Percentiles rank a stretch among this genome's conserved stretches.
These are phyloP conservation scores for Phialophora tarda DNA, from an alignment of 2,329 filamentous ascomycete genomes.

Conservation along the genomic window DNA sequence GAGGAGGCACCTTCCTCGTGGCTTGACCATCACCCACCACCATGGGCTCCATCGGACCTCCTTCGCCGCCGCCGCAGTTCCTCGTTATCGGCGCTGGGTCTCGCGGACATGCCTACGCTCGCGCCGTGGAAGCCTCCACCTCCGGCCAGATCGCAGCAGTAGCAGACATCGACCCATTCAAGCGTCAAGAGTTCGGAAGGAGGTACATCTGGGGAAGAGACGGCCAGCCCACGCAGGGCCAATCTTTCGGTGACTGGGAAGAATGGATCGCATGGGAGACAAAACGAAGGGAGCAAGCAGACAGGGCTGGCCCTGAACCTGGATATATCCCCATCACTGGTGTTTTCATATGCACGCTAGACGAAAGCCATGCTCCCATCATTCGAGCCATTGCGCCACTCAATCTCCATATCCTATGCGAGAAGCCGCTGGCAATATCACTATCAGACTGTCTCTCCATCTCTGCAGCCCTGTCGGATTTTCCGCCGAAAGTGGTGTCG, in stretches of 20 bases:
- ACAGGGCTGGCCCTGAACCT: slow-evolving; percentile 55
- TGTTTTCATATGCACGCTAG: slow-evolving; percentile 76
- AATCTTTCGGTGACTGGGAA: slow-evolving; percentile 75
- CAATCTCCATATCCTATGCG: slow-evolving; percentile 84
- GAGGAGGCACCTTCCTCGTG: background rate
- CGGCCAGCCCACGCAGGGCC: slow-evolving; percentile 59
- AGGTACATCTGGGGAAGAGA: slow-evolving; percentile 72
- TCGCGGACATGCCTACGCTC: slow-evolving; percentile 75
- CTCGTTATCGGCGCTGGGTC: slow-evolving; percentile 83
- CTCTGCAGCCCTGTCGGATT: slow-evolving; percentile 39
- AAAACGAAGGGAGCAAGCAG: slow-evolving; percentile 60
- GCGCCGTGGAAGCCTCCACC: slow-evolving; percentile 63
- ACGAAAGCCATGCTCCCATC: slow-evolving; percentile 86
- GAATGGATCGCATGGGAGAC: slow-evolving; percentile 74
- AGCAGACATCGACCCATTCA: slow-evolving; percentile 79
- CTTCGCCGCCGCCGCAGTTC: slow-evolving; percentile 50
- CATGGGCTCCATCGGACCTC: slow-evolving; percentile 34
- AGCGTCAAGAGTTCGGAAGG: slow-evolving; percentile 72
- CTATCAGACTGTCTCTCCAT: slow-evolving; percentile 73
- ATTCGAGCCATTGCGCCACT: slow-evolving; percentile 72
- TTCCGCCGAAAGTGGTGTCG: slow-evolving; percentile 69
- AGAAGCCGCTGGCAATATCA: slow-evolving; percentile 88
- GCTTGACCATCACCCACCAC: background rate
- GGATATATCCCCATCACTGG: slow-evolving; percentile 58
- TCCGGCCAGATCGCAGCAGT: slow-evolving; percentile 69